phyloP scores from a whole-genome alignment of 164 flowering plant species.

The Tinospora cordifolia region DNA sequence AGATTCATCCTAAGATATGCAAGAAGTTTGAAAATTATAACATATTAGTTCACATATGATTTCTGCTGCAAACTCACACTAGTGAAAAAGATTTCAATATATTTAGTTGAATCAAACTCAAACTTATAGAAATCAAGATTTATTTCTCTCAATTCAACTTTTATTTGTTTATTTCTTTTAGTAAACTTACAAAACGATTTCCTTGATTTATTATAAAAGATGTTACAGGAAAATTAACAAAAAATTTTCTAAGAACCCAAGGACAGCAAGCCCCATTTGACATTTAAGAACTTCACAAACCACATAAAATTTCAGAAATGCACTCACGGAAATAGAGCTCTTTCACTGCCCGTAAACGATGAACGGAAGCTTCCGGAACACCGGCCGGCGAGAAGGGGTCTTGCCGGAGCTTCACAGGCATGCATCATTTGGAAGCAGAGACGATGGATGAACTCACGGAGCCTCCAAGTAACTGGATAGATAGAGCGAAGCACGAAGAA shows the following conservation, averaged over 20 bases:
- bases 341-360: constrained; percentile 15
- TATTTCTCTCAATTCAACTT: not conserved
- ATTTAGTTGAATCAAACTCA: not conserved
- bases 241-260: not conserved
- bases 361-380: constrained; percentile 18
- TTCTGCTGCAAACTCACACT: not conserved
- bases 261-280: not conserved
- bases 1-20: not conserved
- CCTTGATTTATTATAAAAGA: too few relatives aligned
- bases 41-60: not conserved
- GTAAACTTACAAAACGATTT: not conserved
- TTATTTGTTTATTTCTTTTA: not conserved
- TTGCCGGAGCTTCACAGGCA: constrained; percentile 22
- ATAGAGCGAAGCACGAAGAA: too few relatives aligned
- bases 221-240: not conserved
- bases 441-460: too few relatives aligned
- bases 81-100: not conserved
- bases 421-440: constrained; percentile 21
- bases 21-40: not conserved
- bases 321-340: constrained; percentile 28
- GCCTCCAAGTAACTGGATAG: too few relatives aligned
- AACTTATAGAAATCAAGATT: not conserved
- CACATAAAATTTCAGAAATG: not conserved
- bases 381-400: constrained; percentile 12
- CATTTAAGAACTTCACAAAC: not conserved